Evolutionary conservation across 139 green algal species (phyloP), one percentile per base, ranked within the genome.

Genomic region (Coelastrella sp.): DNA sequence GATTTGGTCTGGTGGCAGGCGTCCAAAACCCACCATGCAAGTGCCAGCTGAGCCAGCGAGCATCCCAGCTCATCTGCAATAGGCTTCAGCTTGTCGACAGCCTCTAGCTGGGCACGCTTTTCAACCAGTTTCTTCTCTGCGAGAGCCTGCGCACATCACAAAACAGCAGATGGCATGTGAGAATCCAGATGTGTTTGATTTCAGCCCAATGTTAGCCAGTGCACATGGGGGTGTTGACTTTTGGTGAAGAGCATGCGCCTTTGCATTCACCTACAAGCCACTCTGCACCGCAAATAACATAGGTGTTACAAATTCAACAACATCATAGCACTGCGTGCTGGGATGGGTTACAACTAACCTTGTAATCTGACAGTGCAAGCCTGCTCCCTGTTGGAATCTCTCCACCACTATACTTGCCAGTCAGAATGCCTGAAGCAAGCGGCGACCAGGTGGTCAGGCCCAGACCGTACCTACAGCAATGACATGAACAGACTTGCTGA

Each of bases 361-460:
- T 97, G 93, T 97, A 98, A 10, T 83, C 75, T 7, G 95, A 92
- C 60, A 97, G 20, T 4, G 92, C 81, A 22, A 99, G 93, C 56
- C 97, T 94, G 73, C 81, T 95, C 74, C 93, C 97, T 20, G 89
- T 83, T 0, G 97, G 97, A 5, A 97, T 86, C 23, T 90, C 85
- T 59, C 91, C 94, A 22, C 94, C 94, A 13, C 75, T 90, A 94
- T 99, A 99, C 90, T 99, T 99, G 79, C 97, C 97, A 10, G 94
- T 98, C 4, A 99, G 92, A 57, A 99, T 71, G 23, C 97, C 97
- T 5, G 92, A 97, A 0, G 95, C 94, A 57, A 98, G 93, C 2
- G 97, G 97, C 71, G 78, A 94, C 96, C 96, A 99, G 22, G 93
- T 98, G 47, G 97, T 98, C 3, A 96, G 88, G 4, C 97, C 97